These are phyloP conservation scores for Hypoxylon sp. DNA, from an alignment of 2,329 filamentous ascomycete genomes.

Conservation along the genomic window DNA sequence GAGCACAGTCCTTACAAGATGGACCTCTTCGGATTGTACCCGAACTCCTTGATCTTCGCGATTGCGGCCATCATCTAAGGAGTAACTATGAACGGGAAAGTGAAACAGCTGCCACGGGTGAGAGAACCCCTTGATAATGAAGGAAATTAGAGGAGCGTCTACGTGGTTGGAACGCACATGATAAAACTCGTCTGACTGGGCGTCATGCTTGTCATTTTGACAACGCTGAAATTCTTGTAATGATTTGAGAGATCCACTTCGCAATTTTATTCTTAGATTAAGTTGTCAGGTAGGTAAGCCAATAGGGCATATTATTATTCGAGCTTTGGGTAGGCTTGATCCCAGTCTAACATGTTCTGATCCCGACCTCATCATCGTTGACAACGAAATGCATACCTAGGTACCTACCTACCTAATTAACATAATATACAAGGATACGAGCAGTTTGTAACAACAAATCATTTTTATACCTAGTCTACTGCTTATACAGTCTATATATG, in stretches of 20 bases:
- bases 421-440: background rate
- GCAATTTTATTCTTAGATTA: too few species aligned
- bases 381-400: background rate
- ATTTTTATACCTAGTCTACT: slow-evolving; percentile 27
- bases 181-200: background rate
- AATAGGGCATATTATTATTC: background rate
- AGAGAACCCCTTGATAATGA: background rate
- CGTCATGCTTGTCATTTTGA: background rate
- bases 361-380: background rate
- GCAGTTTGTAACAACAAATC: slow-evolving; percentile 16
- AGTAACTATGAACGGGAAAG: slow-evolving; percentile 3
- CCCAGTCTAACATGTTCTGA: background rate
- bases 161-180: background rate
- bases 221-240: background rate
- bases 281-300: background rate
- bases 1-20: slow-evolving; percentile 13
- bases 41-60: background rate
- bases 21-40: slow-evolving; percentile 25
- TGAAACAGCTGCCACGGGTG: slow-evolving; percentile 17
- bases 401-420: too few species aligned
- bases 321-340: background rate
- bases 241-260: too few species aligned
- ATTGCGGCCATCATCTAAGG: background rate
- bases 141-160: background rate
- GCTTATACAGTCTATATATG: slow-evolving; percentile 25